Base-by-base conservation (phyloP, 1,139 yeast genomes). In the Diutina pseudorugosa region DNA sequence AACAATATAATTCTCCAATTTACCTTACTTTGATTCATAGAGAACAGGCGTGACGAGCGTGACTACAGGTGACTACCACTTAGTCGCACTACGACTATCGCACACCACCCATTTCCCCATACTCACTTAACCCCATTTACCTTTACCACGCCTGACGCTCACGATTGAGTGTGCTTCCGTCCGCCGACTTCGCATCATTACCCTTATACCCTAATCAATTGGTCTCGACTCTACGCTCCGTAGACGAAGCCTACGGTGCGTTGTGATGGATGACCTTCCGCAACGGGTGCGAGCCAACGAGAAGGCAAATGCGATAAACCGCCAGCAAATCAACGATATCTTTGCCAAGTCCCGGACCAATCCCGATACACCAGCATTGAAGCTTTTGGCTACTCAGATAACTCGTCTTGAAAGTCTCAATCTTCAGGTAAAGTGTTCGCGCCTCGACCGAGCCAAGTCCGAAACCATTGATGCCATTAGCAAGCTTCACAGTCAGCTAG, bases 361-460 rank as follows among this genome's bases (percentile, higher is more conserved):
- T 20, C 40, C 49, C 14, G 40, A n/a, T 16, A 18, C 49, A 3
- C 19, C 36, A 8, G n/a, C 27, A 14, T 19, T 27, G 20, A 45
- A 45, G 40, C 23, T 45, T 9, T 18, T 45, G 20, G 49, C 49
- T n/a, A 45, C 49, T 16, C 49, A 45, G 16, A n/a, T 45, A 25
- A 11, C 49, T 4, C 36, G 49, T 9, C 49, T 45, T 21, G n/a
- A 25, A 2, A 9, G 23, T 12, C n/a, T 45, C 1, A 45, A 27
- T 9, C 21, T 25, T 3, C 49, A 45, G 25, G 40, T 16, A 11
- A 25, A 27, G 21, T 25, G 49, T 9, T 9, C 16, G 7, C 19
- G 21, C 9, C 20, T 27, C 4, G 40, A n/a, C 1, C 27, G 18
- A 16, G 49, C 19, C 7, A 45, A 25, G 21, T 3, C 20, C n/a